Base-by-base conservation (phyloP, 805 yeast species). In the Schwanniomyces yamadae region DNA sequence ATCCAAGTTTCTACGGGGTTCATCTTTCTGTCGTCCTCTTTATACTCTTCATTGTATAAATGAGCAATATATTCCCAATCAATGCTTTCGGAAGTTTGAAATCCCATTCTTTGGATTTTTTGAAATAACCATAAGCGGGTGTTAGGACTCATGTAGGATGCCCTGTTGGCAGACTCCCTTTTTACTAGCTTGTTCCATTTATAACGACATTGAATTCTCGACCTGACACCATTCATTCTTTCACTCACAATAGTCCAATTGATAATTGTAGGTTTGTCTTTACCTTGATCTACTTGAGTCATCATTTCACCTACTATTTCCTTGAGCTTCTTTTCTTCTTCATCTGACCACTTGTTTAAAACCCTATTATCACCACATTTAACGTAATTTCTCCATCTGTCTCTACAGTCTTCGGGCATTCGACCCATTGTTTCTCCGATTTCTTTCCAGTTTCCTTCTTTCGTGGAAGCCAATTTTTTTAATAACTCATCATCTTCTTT, bases 401-500 rank as follows among this genome's bases (percentile, higher is more conserved):
- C 98, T 49, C 98, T 75, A 59, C 97, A 90, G 62, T 91, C 98
- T 54, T 91, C 98, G 0, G 98, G 97, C 98, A 91, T 91, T 51
- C 98, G 71, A 10, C 85, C 87, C 77, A 91, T 69, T 6, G 69
- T 66, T 35, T 73, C 73, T 6, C 97, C 97, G 41, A 91, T 85
- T 26, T 71, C 69, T 48, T 87, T 87, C 98, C 98, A 91, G 53
- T 84, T 88, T 12, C 93, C 88, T 40, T 81, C 87, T 47, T 78
- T 75, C 17, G 80, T 78, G 7, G 73, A 59, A 8, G 86, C 85
- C 34, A 86, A 63, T 36, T 71, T 72, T 1, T 78, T 78, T 35
- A 91, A 67, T 31, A 73, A 71, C 24, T 64, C 73, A 58, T 91
- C 97, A 43, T 90, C 96, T 41, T 78, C 87, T 6, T 77, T 68